Evolutionary conservation across 1,139 yeast genomes (phyloP), one percentile per base, ranked within the genome.

Genomic region (Taiozyma onychis): DNA sequence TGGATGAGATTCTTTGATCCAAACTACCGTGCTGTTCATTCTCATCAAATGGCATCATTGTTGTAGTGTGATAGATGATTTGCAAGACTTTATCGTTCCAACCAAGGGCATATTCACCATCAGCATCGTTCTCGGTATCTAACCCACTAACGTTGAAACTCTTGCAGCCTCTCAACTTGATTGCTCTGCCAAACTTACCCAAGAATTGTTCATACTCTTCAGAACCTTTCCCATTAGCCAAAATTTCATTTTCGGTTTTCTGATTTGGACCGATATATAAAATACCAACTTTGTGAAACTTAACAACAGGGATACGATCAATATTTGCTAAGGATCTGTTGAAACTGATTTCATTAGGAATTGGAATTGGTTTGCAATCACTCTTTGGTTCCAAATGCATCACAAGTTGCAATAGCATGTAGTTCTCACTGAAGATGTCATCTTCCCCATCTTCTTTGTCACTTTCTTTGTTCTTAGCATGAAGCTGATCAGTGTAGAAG

Each of bases 251-350:
- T 63, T 89, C 96, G 0, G 71, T 69, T 1, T 65, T 63, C 63
- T 89, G 97, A 9, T 80, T 78, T 1, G 80, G 82, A 0, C 82
- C 93, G 56, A 88, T 79, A 63, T 88, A 89, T 16, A 89, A 60
- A 16, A 89, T 71, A 0, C 97, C 96, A 41, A 86, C 78, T 64
- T 88, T 89, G 65, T 85, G 90, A 58, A 84, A 85, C 48, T 85
- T 88, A 11, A 86, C 87, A 10, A 85, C 83, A 0, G 96, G 95
- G 2, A 87, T 81, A 21, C 91, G 69, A 62, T 89, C 96, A 54
- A 89, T 72, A 6, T 84, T 76, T 3, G 77, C 66, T 30, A 89
- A 63, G 0, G 93, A 88, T 42, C 96, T 72, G 10, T 67, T 63
- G 0, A 81, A 73, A 1, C 76, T 67, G 0, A 81, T 65, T 51